Evolutionary conservation across 2,329 filamentous ascomycete genomes (phyloP), one percentile per base, ranked within the genome.

Genomic region (Botryotinia calthae): DNA sequence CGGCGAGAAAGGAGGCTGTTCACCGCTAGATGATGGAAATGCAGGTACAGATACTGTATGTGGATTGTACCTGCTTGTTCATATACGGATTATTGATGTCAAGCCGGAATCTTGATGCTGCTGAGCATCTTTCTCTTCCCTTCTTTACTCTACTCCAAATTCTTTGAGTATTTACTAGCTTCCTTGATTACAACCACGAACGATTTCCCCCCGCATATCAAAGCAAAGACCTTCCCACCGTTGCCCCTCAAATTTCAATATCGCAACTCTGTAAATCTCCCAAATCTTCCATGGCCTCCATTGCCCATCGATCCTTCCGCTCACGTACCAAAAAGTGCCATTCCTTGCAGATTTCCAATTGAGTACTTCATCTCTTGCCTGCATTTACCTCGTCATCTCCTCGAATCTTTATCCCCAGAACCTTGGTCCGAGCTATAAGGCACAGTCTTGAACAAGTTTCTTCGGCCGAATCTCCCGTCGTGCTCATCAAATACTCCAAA

Each of bases 11-110:
- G 34, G 59, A 42, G 40, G 8, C 44, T 44, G 61, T 63, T 63
- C 61, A 63, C 61, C 61, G 61, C 61, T 63, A 63, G 40, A 63
- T 63, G 25, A 28, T 22, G 22, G 34, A 40, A 37, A 62, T 62
- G 34, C 37, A 42, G 59, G 37, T 62, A n/a, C 34, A 62, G 37
- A n/a, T 62, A 56, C 51, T 18, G n/a, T n/a, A 56, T 56, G 51
- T 28, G 51, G 51, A 56, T 28, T 56, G 51, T 31, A 28, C 51
- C 51, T 56, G 59, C 37, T n/a, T 18, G 25, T 42, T 62, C 59
- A 62, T 40, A 16, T 22, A 28, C 12, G 51, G 12, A 3, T 54
- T 54, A 16, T 28, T 28, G 2, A 28, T 18, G n/a, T 18, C 51
- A 28, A 56, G n/a, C 25, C 16, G 5, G 6, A 16, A 14, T 16